These are phyloP conservation scores for Cordia subcordata DNA, from an alignment of 257 asterid genomes.

Conservation along the genomic window DNA sequence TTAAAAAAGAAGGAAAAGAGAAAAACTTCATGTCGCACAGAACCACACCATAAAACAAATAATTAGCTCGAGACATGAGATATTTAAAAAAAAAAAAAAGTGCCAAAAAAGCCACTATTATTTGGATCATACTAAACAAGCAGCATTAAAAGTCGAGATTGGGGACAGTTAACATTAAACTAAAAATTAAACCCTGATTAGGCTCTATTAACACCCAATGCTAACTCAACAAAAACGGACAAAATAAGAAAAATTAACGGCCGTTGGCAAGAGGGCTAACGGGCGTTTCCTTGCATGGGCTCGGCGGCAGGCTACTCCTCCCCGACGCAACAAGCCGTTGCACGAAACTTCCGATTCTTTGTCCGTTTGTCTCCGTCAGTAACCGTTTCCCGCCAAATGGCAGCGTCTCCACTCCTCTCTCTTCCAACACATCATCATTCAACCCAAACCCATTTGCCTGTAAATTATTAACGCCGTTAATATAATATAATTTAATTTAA, in stretches of 20 bases:
- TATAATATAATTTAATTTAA: no score
- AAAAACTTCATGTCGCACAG: no score
- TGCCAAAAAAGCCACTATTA: neutral
- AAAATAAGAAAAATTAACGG: constrained; percentile 36
- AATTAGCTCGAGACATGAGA: no score
- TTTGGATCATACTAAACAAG: neutral
- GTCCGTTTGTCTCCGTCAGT: constrained; percentile 79
- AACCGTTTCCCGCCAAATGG: constrained; percentile 92
- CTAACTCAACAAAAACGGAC: neutral
- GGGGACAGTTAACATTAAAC: neutral
- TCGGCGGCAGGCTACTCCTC: constrained; percentile 78
- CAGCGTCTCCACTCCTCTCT: constrained; percentile 66
- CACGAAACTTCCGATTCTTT: constrained; percentile 59
- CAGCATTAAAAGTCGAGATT: neutral
- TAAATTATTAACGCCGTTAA: constrained; percentile 21
- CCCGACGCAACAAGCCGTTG: constrained; percentile 79
- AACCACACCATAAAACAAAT: no score
- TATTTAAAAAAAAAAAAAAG: no score
- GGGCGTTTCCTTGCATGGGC: constrained; percentile 87
- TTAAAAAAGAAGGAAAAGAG: no score
- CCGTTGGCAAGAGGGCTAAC: constrained; percentile 81
- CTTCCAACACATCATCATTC: constrained; percentile 48
- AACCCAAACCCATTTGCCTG: constrained; percentile 53
- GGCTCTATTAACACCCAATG: neutral
- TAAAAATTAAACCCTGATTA: constrained; percentile 1